Conservation (phyloP, 2,329 filamentous ascomycete genomes). For the Xylaria sp. region DNA sequence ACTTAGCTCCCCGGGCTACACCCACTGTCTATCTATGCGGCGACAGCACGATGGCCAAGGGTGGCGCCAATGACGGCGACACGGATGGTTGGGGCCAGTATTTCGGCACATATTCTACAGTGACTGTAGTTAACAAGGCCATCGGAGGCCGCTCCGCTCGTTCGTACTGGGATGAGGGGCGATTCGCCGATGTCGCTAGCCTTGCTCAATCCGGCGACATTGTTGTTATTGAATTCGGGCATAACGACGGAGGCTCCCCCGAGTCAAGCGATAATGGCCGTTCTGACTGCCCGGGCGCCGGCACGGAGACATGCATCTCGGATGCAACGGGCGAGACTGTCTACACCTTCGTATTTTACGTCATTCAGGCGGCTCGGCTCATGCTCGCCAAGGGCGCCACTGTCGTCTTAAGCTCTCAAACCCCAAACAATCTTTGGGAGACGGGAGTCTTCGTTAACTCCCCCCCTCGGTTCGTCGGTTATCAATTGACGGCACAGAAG, state of each 20-base stretch:
- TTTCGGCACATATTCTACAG: conserved; percentile 58
- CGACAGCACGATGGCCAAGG: conserved; percentile 64
- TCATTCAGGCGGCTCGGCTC: conserved; percentile 44
- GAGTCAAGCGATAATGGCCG: conserved; percentile 66
- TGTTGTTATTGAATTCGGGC: conserved; percentile 75
- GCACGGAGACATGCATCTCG: conserved; percentile 61
- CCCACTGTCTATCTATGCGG: conserved; percentile 62
- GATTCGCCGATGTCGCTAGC: conserved; percentile 65
- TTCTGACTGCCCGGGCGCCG: conserved; percentile 64
- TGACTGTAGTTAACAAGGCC: conserved; percentile 67
- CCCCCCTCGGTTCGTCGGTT: conserved; percentile 66
- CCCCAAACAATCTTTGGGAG: conserved; percentile 72
- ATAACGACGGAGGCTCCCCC: conserved; percentile 73
- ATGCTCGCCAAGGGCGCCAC: conserved; percentile 65
- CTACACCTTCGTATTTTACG: conserved; percentile 48
- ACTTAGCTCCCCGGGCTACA: conserved; percentile 40
- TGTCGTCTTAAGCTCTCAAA: conserved; percentile 68
- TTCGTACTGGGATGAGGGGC: conserved; percentile 69
- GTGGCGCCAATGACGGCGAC: conserved; percentile 51
- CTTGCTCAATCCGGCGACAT: conserved; percentile 65
- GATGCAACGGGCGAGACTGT: conserved; percentile 47
- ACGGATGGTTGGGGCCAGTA: conserved; percentile 69
- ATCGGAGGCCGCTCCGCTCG: conserved; percentile 70
- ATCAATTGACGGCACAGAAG: conserved; percentile 47
- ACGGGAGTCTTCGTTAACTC: conserved; percentile 58